Percentiles rank a stretch among this genome's conserved stretches.
Conservation (phyloP, 139 green algal species). For the Micractinium sp. region DNA sequence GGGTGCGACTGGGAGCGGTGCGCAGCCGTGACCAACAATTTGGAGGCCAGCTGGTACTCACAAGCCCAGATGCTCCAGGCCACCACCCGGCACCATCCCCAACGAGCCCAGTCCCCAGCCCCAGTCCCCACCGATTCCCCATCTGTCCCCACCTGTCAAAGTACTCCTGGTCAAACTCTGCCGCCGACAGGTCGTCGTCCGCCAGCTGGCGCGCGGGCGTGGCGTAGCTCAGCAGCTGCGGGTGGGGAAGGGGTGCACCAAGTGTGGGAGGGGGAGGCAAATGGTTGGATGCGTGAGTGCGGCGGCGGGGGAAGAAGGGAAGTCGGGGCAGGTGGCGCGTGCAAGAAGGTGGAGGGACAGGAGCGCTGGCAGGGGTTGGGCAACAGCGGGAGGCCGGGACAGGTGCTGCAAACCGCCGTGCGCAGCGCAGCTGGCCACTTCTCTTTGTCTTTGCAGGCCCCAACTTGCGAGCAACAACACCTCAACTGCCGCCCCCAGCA, state of each 20-base stretch:
- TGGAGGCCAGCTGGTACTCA: not conserved
- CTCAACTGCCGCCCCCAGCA: too few species aligned
- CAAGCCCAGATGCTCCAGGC: too few species aligned
- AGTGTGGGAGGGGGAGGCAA: not conserved
- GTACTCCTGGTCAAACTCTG: constrained; percentile 31
- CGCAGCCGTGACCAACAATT: too few species aligned
- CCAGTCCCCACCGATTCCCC: not conserved
- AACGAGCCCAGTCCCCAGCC: too few species aligned
- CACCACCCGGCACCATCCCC: too few species aligned
- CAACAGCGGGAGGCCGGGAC: too few species aligned
- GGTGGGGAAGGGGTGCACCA: not conserved
- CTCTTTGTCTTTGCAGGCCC: too few species aligned
- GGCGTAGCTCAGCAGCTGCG: constrained; percentile 16
- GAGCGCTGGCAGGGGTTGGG: not conserved
- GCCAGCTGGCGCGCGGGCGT: not conserved
- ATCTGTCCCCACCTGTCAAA: constrained; percentile 22
- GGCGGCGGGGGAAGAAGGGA: not conserved
- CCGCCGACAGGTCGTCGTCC: not conserved
- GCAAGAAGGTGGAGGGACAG: not conserved
- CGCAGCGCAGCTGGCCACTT: too few species aligned
- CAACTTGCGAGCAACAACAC: not conserved
- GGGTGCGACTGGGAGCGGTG: too few species aligned
- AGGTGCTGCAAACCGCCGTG: too few species aligned
- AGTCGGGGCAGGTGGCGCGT: not conserved
- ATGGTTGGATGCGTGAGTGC: not conserved